Base-by-base conservation (phyloP, 352 stramenopile genomes). In the Plasmopara muralis region DNA sequence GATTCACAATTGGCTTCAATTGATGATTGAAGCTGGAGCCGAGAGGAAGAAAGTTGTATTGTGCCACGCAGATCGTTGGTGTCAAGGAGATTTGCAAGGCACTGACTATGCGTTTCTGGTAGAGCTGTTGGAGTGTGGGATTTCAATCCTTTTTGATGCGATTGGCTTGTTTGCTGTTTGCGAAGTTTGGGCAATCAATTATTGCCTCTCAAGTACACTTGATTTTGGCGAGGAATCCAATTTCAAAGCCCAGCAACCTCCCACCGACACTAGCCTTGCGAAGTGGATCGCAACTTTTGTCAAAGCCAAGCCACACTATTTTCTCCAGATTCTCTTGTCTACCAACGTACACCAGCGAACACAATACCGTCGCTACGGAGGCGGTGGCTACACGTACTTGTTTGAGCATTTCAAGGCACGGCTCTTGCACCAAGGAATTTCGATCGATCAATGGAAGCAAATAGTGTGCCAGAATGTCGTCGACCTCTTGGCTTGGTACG, bases 11-110 rank as follows among this genome's bases (percentile, higher is more conserved):
- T 90, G 72, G 74, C 34, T 90, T 7, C 20, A 39, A 9, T 34
- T 43, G 2, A 47, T 91, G 2, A 15, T 79, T 10, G 18, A 45
- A 16, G 55, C 65, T 42, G 72, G 76, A 4, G 70, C 66, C 0
- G 64, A 66, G 35, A 70, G 34, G 40, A 69, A 35, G 29, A 83
- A 80, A 31, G 37, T 91, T n/a, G 65, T 89, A 0, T 15, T 93
- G 5, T 89, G 77, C 41, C 80, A 91, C 16, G 70, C 66, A 0
- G 80, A 93, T 63, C 64, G 72, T n/a, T 91, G 77, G 74, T 75
- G 66, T 35, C 62, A 68, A 9, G 62, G 53, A 18, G 4, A 43
- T 12, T 31, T 48, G 28, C 28, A 50, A n/a, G 53, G 51, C 0
- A 12, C 25, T 15, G 57, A 40, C 0, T 46, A 50, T 14, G 10